Conservation (phyloP, 2,329 filamentous ascomycete genomes). For the Huntiella decipiens region DNA sequence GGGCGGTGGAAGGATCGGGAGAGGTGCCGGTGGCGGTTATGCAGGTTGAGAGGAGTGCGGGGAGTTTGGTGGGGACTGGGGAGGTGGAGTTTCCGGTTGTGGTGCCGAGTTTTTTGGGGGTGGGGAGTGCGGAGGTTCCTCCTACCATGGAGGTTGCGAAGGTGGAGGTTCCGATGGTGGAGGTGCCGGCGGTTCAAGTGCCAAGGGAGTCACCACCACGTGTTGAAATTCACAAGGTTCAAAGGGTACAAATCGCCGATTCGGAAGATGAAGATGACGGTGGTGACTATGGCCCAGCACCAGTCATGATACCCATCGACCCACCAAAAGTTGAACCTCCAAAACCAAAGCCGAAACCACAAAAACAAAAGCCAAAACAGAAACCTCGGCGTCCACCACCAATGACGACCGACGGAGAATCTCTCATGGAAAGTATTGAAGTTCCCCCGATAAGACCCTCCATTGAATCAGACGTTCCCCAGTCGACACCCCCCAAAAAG, state of each 20-base stretch:
- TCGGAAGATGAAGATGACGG: constrained; percentile 10
- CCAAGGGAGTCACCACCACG: background rate
- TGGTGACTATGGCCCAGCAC: background rate
- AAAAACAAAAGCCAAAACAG: constrained; percentile 5
- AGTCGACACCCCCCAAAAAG: background rate
- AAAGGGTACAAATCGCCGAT: constrained; percentile 6
- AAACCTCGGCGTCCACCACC: no score
- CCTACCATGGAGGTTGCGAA: background rate
- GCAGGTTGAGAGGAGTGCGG: constrained; percentile 13
- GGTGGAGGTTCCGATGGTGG: background rate
- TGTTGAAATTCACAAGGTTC: background rate
- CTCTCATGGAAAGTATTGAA: background rate
- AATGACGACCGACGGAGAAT: background rate
- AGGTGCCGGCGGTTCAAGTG: background rate
- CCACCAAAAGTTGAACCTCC: background rate
- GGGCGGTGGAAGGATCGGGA: background rate
- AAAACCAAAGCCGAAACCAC: background rate
- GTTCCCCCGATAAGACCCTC: background rate
- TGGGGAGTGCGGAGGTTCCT: background rate
- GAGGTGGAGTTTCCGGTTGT: no score
- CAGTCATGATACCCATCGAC: background rate
- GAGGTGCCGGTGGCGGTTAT: constrained; percentile 10
- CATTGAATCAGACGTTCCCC: background rate
- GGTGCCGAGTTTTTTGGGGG: background rate
- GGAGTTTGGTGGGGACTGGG: constrained; percentile 2